Evolutionary conservation across 176 grass and related monocot genomes (phyloP).

Genomic region (Rhynchospora breviuscula): DNA sequence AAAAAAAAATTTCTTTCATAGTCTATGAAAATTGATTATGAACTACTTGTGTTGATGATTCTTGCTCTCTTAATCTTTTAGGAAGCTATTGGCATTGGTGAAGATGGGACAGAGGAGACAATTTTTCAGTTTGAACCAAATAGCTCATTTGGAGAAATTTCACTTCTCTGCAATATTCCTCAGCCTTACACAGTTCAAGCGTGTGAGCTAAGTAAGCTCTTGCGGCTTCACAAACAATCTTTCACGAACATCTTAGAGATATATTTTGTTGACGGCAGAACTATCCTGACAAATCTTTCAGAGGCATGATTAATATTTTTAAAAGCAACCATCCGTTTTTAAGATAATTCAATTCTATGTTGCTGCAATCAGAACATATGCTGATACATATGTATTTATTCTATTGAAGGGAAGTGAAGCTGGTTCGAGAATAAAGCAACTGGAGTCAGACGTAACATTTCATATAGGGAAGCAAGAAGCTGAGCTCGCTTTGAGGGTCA

Average conservation of each 20-base stretch:
- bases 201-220: constrained; percentile 64
- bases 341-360: not conserved
- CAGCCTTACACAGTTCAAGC: constrained; percentile 80
- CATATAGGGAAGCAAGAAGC: constrained; percentile 92
- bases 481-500: constrained; percentile 74
- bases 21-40: not conserved
- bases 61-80: constrained; percentile 21
- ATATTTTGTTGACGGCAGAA: constrained; percentile 81
- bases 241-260: constrained; percentile 91
- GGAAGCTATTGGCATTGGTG: constrained; percentile 64
- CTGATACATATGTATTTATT: not conserved
- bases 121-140: constrained; percentile 47
- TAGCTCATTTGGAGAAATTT: constrained; percentile 78
- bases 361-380: not conserved
- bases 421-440: constrained; percentile 47
- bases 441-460: constrained; percentile 84
- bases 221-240: constrained; percentile 74
- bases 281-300: constrained; percentile 74
- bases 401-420: constrained; percentile 53
- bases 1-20: not conserved
- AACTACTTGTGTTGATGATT: too few relatives aligned
- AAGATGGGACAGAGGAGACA: constrained; percentile 78
- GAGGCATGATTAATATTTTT: constrained; percentile 38
- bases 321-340: not conserved
- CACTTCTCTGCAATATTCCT: constrained; percentile 83